Conservation (phyloP, 768 basidiomycete species). For the Hericium alpestre region DNA sequence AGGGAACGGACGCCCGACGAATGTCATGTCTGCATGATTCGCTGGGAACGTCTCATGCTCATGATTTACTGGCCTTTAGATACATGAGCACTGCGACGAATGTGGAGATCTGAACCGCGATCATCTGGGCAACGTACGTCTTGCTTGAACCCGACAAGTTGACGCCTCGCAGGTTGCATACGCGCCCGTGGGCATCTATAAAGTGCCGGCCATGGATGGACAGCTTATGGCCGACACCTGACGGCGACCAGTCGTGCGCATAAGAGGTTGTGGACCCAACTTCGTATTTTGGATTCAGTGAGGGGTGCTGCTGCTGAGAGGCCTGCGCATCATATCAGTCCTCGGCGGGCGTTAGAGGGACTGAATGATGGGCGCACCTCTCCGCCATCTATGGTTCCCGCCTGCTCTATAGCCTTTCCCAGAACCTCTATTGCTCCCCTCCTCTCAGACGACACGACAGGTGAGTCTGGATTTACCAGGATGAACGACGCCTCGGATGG, state of each 20-base stretch:
- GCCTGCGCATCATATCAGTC: neutral
- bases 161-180: conserved; percentile 74
- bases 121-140: conserved; percentile 38
- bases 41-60: conserved; percentile 60
- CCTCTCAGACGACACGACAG: neutral
- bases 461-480: conserved; percentile 9
- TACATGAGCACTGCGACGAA: neutral
- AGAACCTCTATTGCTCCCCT: too few relatives aligned
- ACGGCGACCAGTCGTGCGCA: conserved; percentile 64
- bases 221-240: conserved; percentile 46
- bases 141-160: conserved; percentile 81
- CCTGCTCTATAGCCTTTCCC: too few relatives aligned
- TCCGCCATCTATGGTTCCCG: neutral
- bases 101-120: neutral
- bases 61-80: conserved; percentile 53
- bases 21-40: conserved; percentile 57
- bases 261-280: conserved; percentile 42
- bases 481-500: conserved; percentile 18
- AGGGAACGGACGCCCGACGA: conserved; percentile 87
- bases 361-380: neutral
- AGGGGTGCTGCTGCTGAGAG: conserved; percentile 32
- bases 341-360: neutral
- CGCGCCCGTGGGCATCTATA: conserved; percentile 68
- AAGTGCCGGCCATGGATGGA: conserved; percentile 68
- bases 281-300: conserved; percentile 29